Evolutionary conservation across 495 filamentous ascomycete species (phyloP), one percentile per base, ranked within the genome.

Genomic region (Hypoxylon fragiforme): DNA sequence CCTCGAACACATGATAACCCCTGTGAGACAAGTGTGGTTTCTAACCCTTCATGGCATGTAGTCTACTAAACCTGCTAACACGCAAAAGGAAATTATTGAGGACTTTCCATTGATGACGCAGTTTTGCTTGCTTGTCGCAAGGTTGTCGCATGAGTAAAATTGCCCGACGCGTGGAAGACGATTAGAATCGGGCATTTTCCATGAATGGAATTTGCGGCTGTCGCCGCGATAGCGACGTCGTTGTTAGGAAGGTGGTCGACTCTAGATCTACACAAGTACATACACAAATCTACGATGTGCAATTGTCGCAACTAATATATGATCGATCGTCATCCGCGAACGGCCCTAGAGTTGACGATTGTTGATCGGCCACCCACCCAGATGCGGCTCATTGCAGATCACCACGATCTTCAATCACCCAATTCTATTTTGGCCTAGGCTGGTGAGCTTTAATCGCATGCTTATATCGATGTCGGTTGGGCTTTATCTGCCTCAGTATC

Each of bases 1-100:
- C 11, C 14, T 41, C 9, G n/a, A 24, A 37, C 44, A 34, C 43
- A 14, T 21, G 31, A 42, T 28, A 26, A 51, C 16, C 51, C 51
- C 46, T 48, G 55, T 53, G 51, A 61, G 57, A 61, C 57, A 50
- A 46, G 19, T 41, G 26, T 21, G 7, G 50, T 61, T 55, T 61
- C 51, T 13, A 47, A 44, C 34, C 49, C 44, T 42, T 51, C 50
- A 48, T 41, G 24, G 32, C 21, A 43, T 44, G 19, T 20, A 34
- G 15, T 13, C 28, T 34, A 9, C 31, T 42, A 61, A 55, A 50
- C 51, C 11, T n/a, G 18, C 51, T 41, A 49, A 26, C 13, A 50
- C 34, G 7, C 41, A n/a, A 43, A 42, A 24, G 1, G 36, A 46
- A 55, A 61, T 46, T 51, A 39, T 46, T 12, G 45, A 54, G 24